Conservation (phyloP, 352 stramenopile genomes). For the Phytophthora nicotianae region DNA sequence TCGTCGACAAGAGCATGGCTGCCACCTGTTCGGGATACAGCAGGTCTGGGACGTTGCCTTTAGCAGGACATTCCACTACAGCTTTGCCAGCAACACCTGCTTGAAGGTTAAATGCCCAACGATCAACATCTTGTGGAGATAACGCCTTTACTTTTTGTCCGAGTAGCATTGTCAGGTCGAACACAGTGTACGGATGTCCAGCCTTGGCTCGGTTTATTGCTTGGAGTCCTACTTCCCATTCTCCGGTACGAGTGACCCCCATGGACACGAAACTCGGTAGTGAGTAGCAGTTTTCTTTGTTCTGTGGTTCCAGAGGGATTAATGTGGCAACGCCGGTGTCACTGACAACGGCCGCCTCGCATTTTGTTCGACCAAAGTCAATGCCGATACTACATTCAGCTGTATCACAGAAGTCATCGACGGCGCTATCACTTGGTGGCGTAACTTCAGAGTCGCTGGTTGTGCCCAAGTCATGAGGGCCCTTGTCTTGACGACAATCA, state of each 20-base stretch:
- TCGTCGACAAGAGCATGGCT: slow-evolving; percentile 41
- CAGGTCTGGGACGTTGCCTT: slow-evolving; percentile 8
- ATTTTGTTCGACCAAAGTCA: slow-evolving; percentile 38
- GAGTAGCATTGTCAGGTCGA: slow-evolving; percentile 36
- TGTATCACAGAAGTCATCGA: background rate
- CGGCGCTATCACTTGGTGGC: slow-evolving; percentile 7
- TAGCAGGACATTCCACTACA: slow-evolving; percentile 30
- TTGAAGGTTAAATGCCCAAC: slow-evolving; percentile 44
- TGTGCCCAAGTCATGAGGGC: slow-evolving; percentile 13
- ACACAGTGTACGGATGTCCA: slow-evolving; percentile 36
- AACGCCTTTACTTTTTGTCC: slow-evolving; percentile 32
- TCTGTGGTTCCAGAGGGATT: slow-evolving; percentile 26
- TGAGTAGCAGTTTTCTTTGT: slow-evolving; percentile 19
- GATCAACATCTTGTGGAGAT: slow-evolving; percentile 16
- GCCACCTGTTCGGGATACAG: slow-evolving; percentile 52
- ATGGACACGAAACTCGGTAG: slow-evolving; percentile 30
- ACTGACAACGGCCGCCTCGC: slow-evolving; percentile 26
- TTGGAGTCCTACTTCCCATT: slow-evolving; percentile 31
- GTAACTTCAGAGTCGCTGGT: slow-evolving; percentile 5
- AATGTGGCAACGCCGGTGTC: slow-evolving; percentile 17
- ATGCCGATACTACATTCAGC: slow-evolving; percentile 26
- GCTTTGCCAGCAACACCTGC: slow-evolving; percentile 36
- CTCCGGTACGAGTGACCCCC: slow-evolving; percentile 4
- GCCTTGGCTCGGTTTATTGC: slow-evolving; percentile 24
- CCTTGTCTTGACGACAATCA: slow-evolving; percentile 9